Evolutionary conservation across 192 early-diverging fungal genomes (phyloP), one percentile per base, ranked within the genome.

Genomic region (Neocallimastix lanati): DNA sequence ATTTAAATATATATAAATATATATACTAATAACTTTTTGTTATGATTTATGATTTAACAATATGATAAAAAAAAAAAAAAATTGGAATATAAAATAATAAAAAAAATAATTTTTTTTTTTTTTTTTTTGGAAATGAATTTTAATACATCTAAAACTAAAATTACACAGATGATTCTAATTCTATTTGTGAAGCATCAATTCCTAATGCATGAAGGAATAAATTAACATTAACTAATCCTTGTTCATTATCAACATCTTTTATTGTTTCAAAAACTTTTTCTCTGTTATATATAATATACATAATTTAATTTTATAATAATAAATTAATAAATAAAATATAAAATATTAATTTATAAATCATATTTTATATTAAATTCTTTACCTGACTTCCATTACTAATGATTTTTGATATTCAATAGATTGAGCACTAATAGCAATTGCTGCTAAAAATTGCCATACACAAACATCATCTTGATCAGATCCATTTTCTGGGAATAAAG

Each of bases 361-460:
- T n/a, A n/a, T n/a, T n/a, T n/a, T n/a, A n/a, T n/a, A n/a, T n/a
- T n/a, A n/a, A n/a, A n/a, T n/a, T n/a, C n/a, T n/a, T n/a, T 91
- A 93, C 86, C 94, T 86, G 40, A 94, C 93, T 89, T 97, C 96
- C 0, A 93, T 92, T 27, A 99, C 92, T 33, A 99, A 85, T 28
- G 93, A 86, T 40, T 93, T 90, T 86, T 99, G 97, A 86, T 98
- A 96, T 33, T 99, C 97, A 78, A 93, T 92, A 2, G 93, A 93
- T 12, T 88, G 84, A 0, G 97, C 97, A 15, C 95, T 93, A 2
- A 96, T 92, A 2, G 97, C 96, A 88, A 99, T 92, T 0, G 96
- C 93, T 0, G 97, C 95, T 84, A 99, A 86, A 81, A 99, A 99
- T 82, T 98, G 96, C 97, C 97, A 99, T 25, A 98, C 93, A 82